Conservation (phyloP, 768 basidiomycete species). For the Pleurotus salmoneostramineus region DNA sequence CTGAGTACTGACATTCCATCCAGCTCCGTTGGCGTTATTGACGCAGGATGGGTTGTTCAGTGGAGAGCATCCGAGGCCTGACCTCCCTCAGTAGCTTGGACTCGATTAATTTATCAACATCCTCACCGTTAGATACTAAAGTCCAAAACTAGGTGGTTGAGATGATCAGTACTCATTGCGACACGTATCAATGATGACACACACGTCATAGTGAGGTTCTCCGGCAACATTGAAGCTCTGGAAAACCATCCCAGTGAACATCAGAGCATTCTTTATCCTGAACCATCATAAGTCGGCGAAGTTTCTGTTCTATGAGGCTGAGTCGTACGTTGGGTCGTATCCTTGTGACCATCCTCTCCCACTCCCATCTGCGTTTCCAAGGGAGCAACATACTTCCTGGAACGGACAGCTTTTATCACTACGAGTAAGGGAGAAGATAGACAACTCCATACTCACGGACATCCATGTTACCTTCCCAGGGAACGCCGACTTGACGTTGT, state of each 20-base stretch:
- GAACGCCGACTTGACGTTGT: slow-evolving; percentile 19
- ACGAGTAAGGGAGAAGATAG: background rate
- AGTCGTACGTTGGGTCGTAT: slow-evolving; percentile 30
- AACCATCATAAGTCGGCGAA: background rate
- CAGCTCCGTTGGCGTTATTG: slow-evolving; percentile 29
- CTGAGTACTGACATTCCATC: slow-evolving; percentile 35
- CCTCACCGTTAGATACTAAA: slow-evolving; percentile 28
- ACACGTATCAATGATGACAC: slow-evolving; percentile 2
- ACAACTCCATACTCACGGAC: slow-evolving; percentile 22
- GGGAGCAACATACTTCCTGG: slow-evolving; percentile 35
- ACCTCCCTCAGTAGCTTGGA: background rate
- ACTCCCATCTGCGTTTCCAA: slow-evolving; percentile 28
- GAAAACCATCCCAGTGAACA: slow-evolving; percentile 34
- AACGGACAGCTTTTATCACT: background rate
- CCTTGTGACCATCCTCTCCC: slow-evolving; percentile 29
- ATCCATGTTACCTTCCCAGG: slow-evolving; percentile 33
- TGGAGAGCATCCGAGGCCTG: slow-evolving; percentile 36
- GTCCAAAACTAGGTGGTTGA: slow-evolving; percentile 28
- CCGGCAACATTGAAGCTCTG: slow-evolving; percentile 31
- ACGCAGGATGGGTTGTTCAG: slow-evolving; percentile 27
- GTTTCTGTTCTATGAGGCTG: background rate
- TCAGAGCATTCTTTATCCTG: slow-evolving; percentile 33
- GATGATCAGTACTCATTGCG: too few relatives aligned
- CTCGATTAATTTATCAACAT: background rate
- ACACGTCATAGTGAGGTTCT: slow-evolving; percentile 34